Percentiles rank a stretch among this genome's conserved stretches.
phyloP scores from a whole-genome alignment of 208 protist species.

The Kentomonas sorsogonicus region DNA sequence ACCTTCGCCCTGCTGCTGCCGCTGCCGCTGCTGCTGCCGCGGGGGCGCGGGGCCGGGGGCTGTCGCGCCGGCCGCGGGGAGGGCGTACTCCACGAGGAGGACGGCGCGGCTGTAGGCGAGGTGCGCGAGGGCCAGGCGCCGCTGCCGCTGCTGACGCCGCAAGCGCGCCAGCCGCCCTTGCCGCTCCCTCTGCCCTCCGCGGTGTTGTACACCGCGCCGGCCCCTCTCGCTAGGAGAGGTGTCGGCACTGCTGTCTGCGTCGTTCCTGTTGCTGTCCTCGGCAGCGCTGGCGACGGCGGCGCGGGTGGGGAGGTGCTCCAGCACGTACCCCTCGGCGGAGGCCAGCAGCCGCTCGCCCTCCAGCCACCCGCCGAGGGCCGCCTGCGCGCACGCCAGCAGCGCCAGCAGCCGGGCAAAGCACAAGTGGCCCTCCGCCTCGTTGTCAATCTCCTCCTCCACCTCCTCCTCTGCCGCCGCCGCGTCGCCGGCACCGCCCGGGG shows the following conservation, averaged over 20 bases:
- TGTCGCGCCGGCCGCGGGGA: background rate
- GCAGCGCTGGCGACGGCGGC: background rate
- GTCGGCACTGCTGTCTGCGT: too few relatives aligned
- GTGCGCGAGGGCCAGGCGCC: slow-evolving; percentile 20
- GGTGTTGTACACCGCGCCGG: background rate
- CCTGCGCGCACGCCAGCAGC: slow-evolving; percentile 35
- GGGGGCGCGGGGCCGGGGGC: background rate
- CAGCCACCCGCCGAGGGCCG: slow-evolving; percentile 23
- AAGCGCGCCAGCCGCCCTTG: background rate
- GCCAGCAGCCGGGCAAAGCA: too few relatives aligned
- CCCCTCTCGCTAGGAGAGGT: too few relatives aligned
- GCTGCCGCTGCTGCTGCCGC: background rate
- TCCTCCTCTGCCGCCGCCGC: too few relatives aligned
- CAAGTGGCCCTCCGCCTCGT: too few relatives aligned
- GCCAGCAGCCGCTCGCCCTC: slow-evolving; percentile 57
- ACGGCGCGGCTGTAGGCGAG: slow-evolving; percentile 47
- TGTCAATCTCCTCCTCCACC: too few relatives aligned
- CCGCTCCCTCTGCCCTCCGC: background rate
- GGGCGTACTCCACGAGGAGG: slow-evolving; percentile 14
- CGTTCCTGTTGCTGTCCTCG: too few relatives aligned
- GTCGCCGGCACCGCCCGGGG: too few relatives aligned
- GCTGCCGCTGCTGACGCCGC: background rate
- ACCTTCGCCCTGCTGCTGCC: background rate
- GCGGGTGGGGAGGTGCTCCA: slow-evolving; percentile 29
- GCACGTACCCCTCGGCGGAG: slow-evolving; percentile 47